Percentiles rank a stretch among this genome's conserved stretches.
Conservation (phyloP, 2,329 filamentous ascomycete genomes). For the Colletotrichum costaricense region DNA sequence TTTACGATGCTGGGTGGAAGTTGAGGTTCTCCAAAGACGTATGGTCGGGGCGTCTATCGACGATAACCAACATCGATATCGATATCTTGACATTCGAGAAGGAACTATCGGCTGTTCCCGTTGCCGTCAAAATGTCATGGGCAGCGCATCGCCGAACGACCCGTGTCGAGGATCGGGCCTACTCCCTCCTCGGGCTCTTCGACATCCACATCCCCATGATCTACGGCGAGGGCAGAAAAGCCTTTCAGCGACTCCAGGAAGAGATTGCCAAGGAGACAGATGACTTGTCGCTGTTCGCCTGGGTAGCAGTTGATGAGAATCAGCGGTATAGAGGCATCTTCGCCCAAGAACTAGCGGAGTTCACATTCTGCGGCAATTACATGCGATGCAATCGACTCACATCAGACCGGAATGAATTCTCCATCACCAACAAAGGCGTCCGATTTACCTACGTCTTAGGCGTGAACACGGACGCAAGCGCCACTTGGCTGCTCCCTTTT, state of each 20-base stretch:
- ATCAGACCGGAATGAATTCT: neutral
- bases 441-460: neutral
- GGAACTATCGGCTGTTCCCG: neutral
- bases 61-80: constrained; percentile 12
- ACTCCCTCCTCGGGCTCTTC: constrained; percentile 43
- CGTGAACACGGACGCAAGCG: neutral
- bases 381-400: neutral
- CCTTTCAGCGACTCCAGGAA: constrained; percentile 39
- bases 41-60: neutral
- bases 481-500: no score
- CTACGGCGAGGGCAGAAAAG: constrained; percentile 42
- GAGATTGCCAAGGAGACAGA: neutral
- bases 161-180: constrained; percentile 40
- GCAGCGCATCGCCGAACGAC: constrained; percentile 40
- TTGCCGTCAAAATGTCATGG: constrained; percentile 44
- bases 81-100: neutral
- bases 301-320: neutral
- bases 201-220: constrained; percentile 42
- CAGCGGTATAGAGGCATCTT: constrained; percentile 9
- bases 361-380: neutral
- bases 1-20: constrained; percentile 35
- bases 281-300: constrained; percentile 22
- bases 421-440: constrained; percentile 18
- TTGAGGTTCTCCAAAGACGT: constrained; percentile 25
- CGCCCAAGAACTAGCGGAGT: neutral